A percentile compares a stretch with the other conserved stretches of the same genome.
Conservation (phyloP, 176 grass and related monocot species). For the Carex littledalei region DNA sequence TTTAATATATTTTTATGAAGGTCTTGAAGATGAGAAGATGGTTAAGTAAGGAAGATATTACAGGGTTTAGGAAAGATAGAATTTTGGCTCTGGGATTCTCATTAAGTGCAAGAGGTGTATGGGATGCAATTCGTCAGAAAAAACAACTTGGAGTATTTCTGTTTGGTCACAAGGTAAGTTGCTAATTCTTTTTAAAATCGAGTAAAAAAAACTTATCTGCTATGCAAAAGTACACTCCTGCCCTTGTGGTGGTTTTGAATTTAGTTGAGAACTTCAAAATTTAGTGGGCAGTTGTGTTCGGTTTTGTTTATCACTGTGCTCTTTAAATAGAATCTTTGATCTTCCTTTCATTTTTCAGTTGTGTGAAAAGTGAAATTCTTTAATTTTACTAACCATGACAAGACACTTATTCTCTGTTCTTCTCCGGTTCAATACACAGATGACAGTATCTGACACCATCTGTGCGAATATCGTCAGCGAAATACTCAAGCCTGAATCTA, state of each 20-base stretch:
- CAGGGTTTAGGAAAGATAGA: slow-evolving; percentile 19
- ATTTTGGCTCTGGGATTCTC: slow-evolving; percentile 26
- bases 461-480: slow-evolving; percentile 21
- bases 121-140: slow-evolving; percentile 31
- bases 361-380: background rate
- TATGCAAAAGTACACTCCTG: background rate
- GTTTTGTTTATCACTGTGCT: background rate
- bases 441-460: slow-evolving; percentile 20
- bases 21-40: slow-evolving; percentile 23
- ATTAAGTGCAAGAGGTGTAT: slow-evolving; percentile 27
- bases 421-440: background rate
- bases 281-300: background rate
- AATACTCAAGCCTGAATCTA: background rate
- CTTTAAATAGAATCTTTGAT: background rate
- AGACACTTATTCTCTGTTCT: background rate
- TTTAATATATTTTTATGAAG: slow-evolving; percentile 6
- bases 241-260: background rate
- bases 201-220: background rate
- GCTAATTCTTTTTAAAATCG: background rate
- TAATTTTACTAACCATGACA: background rate
- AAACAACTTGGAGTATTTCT: slow-evolving; percentile 27
- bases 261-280: background rate
- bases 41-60: slow-evolving; percentile 9
- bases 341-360: background rate
- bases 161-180: slow-evolving; percentile 13